Conservation (phyloP, 2,329 filamentous ascomycete species). For the Botryotinia calthae region DNA sequence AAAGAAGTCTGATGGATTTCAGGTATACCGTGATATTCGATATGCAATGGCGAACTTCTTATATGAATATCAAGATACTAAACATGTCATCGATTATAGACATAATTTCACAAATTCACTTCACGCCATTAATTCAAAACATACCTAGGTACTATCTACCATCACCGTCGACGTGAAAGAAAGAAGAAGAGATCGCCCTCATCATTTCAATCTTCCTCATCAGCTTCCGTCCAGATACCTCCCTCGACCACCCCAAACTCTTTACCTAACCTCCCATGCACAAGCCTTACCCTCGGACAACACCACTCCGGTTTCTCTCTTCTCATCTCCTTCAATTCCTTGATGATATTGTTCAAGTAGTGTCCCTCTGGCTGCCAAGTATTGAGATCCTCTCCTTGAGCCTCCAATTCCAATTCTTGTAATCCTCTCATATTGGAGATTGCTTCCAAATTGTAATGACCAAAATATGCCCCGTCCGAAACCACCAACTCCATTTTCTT, state of each 20-base stretch:
- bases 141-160: background rate
- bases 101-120: background rate
- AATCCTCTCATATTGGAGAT: slow-evolving; percentile 31
- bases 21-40: background rate
- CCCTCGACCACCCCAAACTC: slow-evolving; percentile 25
- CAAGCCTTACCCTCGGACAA: slow-evolving; percentile 32
- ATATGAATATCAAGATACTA: too few species aligned
- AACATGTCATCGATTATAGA: background rate
- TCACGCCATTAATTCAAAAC: background rate
- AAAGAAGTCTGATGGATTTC: background rate
- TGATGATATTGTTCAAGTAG: slow-evolving; percentile 22
- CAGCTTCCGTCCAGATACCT: slow-evolving; percentile 21
- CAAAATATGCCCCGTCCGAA: slow-evolving; percentile 33
- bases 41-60: background rate
- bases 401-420: slow-evolving; percentile 28
- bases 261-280: slow-evolving; percentile 24
- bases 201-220: background rate
- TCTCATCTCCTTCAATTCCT: slow-evolving; percentile 29
- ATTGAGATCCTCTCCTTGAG: slow-evolving; percentile 5
- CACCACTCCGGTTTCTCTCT: slow-evolving; percentile 29
- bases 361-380: slow-evolving; percentile 18
- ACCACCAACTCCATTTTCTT: slow-evolving; percentile 29
- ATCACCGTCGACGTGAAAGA: background rate
- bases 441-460: slow-evolving; percentile 32
- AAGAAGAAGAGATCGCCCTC: background rate